phyloP scores from a whole-genome alignment of 495 filamentous ascomycete genomes.

The Hypomontagnella submonticulosa region DNA sequence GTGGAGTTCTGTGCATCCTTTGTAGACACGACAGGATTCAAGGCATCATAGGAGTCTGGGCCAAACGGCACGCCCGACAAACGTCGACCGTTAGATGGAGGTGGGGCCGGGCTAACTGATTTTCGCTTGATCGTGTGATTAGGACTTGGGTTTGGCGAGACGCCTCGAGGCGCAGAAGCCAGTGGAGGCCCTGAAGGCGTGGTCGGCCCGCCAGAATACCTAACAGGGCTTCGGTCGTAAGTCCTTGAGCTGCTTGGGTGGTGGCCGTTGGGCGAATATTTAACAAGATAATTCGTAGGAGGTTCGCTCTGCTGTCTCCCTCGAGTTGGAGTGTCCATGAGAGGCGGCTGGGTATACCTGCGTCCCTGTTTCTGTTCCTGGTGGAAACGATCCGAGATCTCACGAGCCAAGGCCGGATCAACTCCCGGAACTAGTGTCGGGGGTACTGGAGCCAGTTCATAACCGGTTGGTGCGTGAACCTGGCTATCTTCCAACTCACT shows the following conservation, averaged over 20 bases:
- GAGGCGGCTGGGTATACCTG: constrained; percentile 54
- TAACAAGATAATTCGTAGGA: constrained; percentile 48
- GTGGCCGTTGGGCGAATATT: constrained; percentile 53
- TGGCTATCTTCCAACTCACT: constrained; percentile 52
- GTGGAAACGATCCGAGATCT: constrained; percentile 64
- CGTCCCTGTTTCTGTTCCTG: constrained; percentile 58
- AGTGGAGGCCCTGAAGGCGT: constrained; percentile 47
- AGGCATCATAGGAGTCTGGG: constrained; percentile 84
- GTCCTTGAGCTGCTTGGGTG: constrained; percentile 49
- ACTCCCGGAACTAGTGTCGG: constrained; percentile 77
- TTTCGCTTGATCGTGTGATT: constrained; percentile 72
- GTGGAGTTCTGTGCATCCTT: constrained; percentile 39
- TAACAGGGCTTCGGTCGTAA: constrained; percentile 48
- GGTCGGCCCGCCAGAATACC: constrained; percentile 55
- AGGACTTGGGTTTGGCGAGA: constrained; percentile 67
- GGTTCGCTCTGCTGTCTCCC: constrained; percentile 56
- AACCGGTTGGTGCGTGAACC: constrained; percentile 41
- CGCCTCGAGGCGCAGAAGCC: constrained; percentile 57
- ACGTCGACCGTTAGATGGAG: constrained; percentile 62
- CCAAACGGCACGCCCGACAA: constrained; percentile 81
- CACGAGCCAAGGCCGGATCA: constrained; percentile 67
- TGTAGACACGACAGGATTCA: constrained; percentile 69
- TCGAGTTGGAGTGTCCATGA: constrained; percentile 50
- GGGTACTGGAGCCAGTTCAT: constrained; percentile 65
- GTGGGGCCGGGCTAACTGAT: constrained; percentile 79